These are phyloP conservation scores for Candida alai DNA, from an alignment of 805 yeast species.

Conservation along the genomic window DNA sequence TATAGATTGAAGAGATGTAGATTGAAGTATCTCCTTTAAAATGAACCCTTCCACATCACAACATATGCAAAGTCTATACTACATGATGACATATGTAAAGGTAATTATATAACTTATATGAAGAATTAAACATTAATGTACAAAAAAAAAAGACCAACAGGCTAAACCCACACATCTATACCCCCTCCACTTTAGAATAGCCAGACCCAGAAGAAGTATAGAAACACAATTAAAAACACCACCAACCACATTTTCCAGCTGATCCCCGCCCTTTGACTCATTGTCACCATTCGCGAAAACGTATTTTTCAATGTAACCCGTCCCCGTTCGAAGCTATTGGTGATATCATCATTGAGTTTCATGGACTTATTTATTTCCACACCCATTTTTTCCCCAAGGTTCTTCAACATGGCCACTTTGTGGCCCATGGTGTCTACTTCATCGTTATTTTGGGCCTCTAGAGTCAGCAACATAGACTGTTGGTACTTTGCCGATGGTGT, in stretches of 20 bases:
- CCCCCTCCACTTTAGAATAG: conserved; percentile 15
- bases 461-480: conserved; percentile 39
- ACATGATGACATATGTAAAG: too few species aligned
- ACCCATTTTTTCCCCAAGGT: conserved; percentile 41
- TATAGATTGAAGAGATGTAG: too few species aligned
- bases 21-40: too few species aligned
- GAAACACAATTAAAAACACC: conserved; percentile 32
- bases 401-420: conserved; percentile 39
- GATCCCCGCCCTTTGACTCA: conserved; percentile 45
- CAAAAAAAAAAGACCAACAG: background rate
- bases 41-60: background rate
- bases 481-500: conserved; percentile 34
- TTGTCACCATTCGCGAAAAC: conserved; percentile 39
- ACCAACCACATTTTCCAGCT: conserved; percentile 43
- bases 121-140: too few species aligned
- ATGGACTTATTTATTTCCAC: conserved; percentile 40
- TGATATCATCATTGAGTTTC: conserved; percentile 38
- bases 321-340: conserved; percentile 37
- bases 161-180: background rate
- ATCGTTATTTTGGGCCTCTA: conserved; percentile 41
- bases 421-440: conserved; percentile 39
- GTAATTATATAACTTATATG: too few species aligned
- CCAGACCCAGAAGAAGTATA: conserved; percentile 44
- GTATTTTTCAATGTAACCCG: conserved; percentile 39
- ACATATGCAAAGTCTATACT: background rate